Evolutionary conservation across 208 protist species (phyloP), one percentile per base, ranked within the genome.

Genomic region (Balamuthia mandrillaris): DNA sequence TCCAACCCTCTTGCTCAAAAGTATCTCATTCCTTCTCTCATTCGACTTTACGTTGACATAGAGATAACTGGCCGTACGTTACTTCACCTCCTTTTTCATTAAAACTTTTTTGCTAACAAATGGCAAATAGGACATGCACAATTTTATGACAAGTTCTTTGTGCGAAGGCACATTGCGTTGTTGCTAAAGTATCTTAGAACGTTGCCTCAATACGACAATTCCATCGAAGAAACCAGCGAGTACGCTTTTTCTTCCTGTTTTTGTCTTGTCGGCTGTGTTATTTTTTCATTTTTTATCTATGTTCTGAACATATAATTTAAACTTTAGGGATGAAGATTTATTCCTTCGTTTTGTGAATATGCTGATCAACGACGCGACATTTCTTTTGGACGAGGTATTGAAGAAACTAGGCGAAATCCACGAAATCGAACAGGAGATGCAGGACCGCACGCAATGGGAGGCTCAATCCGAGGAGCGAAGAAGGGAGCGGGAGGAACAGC

Each of bases 121-220:
- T 81, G 14, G 16, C 41, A 27, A 9, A 85, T 0, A 86, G 83
- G 70, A 33, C 83, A 86, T 29, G 79, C 21, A 2, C 83, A 86
- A 74, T 86, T 86, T 47, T 86, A 86, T 29, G 83, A 86, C 27
- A 86, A 86, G 83, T 86, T 86, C 72, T 79, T 74, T 18, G 68
- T 61, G 45, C 68, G 83, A 35, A 18, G 56, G 54, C 70, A 86
- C 2, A 82, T 86, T n/a, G 70, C 68, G 9, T 37, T 84, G 16
- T 47, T 86, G 70, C 75, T 86, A 41, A 82, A 68, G 41, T 86
- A 86, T 35, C 68, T 86, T 12, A 41, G 83, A 7, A 39, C 21
- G 21, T 37, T 86, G 1, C 68, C 83, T 7, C 63, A 86, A 52
- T 86, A 79, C 31, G 56, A 84, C 24, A 74, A 52, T 16, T 44